phyloP scores from a whole-genome alignment of 805 yeast species.

The Yueomyces sinensis region DNA sequence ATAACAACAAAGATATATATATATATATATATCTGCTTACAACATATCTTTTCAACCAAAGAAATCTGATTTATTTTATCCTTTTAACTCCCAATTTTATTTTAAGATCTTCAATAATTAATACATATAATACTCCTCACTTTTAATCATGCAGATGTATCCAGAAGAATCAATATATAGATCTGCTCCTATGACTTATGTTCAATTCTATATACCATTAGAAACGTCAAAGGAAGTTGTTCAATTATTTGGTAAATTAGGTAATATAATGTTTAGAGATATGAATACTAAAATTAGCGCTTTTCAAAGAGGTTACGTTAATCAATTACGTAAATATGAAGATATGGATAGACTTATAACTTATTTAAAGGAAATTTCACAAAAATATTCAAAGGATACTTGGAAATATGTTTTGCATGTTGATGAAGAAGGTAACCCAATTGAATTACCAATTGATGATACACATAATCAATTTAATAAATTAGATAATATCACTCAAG shows the following conservation, averaged over 20 bases:
- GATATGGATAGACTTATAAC: slow-evolving; percentile 68
- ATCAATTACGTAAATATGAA: slow-evolving; percentile 71
- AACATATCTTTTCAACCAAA: too few relatives aligned
- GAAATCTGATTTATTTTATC: too few relatives aligned
- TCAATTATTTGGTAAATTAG: slow-evolving; percentile 73
- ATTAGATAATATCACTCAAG: slow-evolving; percentile 18
- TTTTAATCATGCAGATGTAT: neutral
- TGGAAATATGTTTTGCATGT: slow-evolving; percentile 26
- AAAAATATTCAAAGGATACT: slow-evolving; percentile 28
- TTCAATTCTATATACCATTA: slow-evolving; percentile 74
- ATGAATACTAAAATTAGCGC: slow-evolving; percentile 67
- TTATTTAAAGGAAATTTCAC: slow-evolving; percentile 35
- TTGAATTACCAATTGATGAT: slow-evolving; percentile 7
- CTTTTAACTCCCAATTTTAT: too few relatives aligned
- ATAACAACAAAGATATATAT: too few relatives aligned
- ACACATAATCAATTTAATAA: slow-evolving; percentile 7
- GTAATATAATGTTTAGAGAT: slow-evolving; percentile 79
- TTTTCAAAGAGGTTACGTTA: slow-evolving; percentile 85
- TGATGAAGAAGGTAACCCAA: slow-evolving; percentile 13
- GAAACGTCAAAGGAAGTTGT: slow-evolving; percentile 81
- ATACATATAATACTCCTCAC: too few relatives aligned
- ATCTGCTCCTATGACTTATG: slow-evolving; percentile 95
- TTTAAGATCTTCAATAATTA: too few relatives aligned
- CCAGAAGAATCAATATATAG: slow-evolving; percentile 30
- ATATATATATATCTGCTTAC: too few relatives aligned